phyloP scores from a whole-genome alignment of 345 rosid genomes.

The Acer yangbiense region DNA sequence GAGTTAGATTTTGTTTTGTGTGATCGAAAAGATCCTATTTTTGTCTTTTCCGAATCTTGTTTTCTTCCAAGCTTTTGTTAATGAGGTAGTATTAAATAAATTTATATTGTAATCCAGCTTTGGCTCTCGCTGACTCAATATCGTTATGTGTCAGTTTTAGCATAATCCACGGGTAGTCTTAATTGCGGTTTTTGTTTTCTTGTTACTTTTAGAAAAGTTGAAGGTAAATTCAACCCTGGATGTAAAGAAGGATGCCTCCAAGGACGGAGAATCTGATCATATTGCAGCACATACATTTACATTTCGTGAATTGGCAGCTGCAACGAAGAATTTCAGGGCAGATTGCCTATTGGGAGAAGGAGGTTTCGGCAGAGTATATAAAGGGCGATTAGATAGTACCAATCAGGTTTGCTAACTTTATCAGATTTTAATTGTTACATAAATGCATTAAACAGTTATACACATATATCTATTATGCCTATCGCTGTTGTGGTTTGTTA shows the following conservation, averaged over 20 bases:
- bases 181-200: conserved; percentile 14
- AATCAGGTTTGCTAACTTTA: conserved; percentile 47
- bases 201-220: conserved; percentile 37
- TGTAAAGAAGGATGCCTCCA: conserved; percentile 41
- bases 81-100: background rate
- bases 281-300: conserved; percentile 66
- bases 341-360: conserved; percentile 76
- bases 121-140: conserved; percentile 13
- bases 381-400: conserved; percentile 62
- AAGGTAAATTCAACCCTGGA: conserved; percentile 34
- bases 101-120: background rate
- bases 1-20: conserved; percentile 8
- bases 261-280: conserved; percentile 52
- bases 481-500: background rate
- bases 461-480: background rate
- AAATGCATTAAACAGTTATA: conserved; percentile 7
- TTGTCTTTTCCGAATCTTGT: conserved; percentile 11
- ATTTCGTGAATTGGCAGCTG: conserved; percentile 67
- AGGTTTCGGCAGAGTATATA: conserved; percentile 73
- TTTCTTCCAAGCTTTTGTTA: conserved; percentile 8
- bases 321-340: conserved; percentile 66
- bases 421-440: conserved; percentile 14
- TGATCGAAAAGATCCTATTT: conserved; percentile 7
- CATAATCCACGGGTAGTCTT: background rate
- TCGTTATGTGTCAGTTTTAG: background rate